phyloP scores from a whole-genome alignment of 768 basidiomycete species.

The Tephrocybe sp. region DNA sequence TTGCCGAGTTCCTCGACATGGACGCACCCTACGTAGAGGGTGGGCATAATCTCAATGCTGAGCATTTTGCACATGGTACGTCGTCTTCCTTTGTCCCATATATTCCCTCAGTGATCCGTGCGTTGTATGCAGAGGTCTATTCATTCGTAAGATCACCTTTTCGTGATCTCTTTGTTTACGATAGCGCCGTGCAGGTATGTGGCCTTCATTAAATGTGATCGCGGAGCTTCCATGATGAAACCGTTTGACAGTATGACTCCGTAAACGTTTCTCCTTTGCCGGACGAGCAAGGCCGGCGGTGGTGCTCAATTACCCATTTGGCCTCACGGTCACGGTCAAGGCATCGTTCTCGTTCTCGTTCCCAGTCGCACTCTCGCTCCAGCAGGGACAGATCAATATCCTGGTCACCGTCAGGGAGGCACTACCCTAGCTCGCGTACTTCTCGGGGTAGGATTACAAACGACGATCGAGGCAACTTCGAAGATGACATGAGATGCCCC shows the following conservation, averaged over 20 bases:
- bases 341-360: conserved; percentile 27
- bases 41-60: conserved; percentile 65
- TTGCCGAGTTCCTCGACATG: conserved; percentile 88
- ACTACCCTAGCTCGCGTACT: conserved; percentile 22
- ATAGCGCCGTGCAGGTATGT: conserved; percentile 74
- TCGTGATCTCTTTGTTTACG: conserved; percentile 79
- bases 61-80: conserved; percentile 92
- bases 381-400: conserved; percentile 26
- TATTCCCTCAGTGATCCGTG: not conserved
- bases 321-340: conserved; percentile 23
- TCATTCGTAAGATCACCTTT: conserved; percentile 87
- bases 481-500: not conserved
- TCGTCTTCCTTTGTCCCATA: conserved; percentile 3
- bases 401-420: conserved; percentile 34
- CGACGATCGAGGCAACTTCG: not conserved
- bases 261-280: conserved; percentile 40
- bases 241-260: conserved; percentile 52
- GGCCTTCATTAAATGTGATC: not conserved
- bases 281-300: conserved; percentile 28
- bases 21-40: conserved; percentile 57
- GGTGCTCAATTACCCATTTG: conserved; percentile 14
- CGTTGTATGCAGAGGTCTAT: conserved; percentile 76
- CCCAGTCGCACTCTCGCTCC: conserved; percentile 24
- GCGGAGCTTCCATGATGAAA: conserved; percentile 11
- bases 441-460: too few relatives aligned